Base-by-base conservation (phyloP, 495 filamentous ascomycete species). In the Penicillium ochrochloron region DNA sequence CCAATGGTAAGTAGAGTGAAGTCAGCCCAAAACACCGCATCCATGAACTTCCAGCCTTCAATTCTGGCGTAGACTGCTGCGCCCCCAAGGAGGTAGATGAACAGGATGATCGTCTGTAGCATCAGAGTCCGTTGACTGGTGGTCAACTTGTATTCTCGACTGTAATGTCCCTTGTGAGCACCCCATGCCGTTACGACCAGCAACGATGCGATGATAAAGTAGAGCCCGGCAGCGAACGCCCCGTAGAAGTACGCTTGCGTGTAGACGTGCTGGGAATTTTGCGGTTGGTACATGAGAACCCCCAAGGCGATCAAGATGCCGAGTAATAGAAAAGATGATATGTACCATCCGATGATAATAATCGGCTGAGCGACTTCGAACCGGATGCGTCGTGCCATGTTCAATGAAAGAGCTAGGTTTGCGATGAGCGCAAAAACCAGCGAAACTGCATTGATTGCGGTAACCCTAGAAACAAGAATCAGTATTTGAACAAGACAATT, bases 1-100 rank as follows among this genome's bases (percentile, higher is more conserved):
- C 93, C 93, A 15, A 97, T 84, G 0, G 93, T 97, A 56, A 97
- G 87, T 10, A 96, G 77, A 0, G 93, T 97, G 59, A 89, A 90
- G 66, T 94, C 88, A 0, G 92, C 88, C 85, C 89, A 97, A 67
- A 92, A 97, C 0, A 97, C 78, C 0, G 88, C 84, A 72, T 96
- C 91, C 2, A 93, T 82, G 66, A 88, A 96, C 23, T 77, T 69
- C 93, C 93, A 97, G 8, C 80, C 82, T 75, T 97, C 93, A 39
- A 96, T 77, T 10, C 80, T 80, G 9, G 83, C 83, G 70, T 89
- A 97, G 1, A 95, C 78, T 17, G 88, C 76, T 2, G 92, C 86
- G 7, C 93, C 92, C 14, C 90, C 67, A 3, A 93, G 83, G 11
- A 96, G 81, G 67, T 95, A 96, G 9, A 89, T 76, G 51, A 91